phyloP scores from a whole-genome alignment of 2,329 filamentous ascomycete genomes.

The Tolypocladium ovalisporum region DNA sequence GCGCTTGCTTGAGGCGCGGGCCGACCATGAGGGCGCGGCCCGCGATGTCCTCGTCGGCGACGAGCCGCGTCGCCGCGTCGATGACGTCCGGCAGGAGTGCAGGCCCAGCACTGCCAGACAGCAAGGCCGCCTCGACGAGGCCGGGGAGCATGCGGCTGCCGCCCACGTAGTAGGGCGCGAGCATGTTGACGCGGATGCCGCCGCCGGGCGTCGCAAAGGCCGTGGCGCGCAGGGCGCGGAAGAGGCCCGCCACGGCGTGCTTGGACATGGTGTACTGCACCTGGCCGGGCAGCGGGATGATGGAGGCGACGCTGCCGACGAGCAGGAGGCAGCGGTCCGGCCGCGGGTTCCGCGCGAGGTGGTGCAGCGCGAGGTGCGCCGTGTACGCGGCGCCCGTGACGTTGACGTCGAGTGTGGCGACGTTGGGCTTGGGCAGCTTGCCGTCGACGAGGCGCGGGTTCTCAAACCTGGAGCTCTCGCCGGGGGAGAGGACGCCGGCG shows the following conservation, averaged over 20 bases:
- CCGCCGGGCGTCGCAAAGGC: slow-evolving; percentile 17
- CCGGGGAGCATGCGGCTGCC: slow-evolving; percentile 45
- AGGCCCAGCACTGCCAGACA: slow-evolving; percentile 41
- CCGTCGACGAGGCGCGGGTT: slow-evolving; percentile 30
- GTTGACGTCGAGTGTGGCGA: slow-evolving; percentile 50
- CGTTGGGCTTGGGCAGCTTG: slow-evolving; percentile 31
- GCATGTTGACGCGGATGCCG: slow-evolving; percentile 47
- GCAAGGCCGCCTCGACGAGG: slow-evolving; percentile 31
- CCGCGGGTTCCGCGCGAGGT: slow-evolving; percentile 12
- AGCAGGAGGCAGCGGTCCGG: slow-evolving; percentile 50
- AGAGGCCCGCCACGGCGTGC: slow-evolving; percentile 55
- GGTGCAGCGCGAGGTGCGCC: slow-evolving; percentile 48
- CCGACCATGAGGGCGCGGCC: slow-evolving; percentile 48
- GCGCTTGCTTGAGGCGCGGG: slow-evolving; percentile 31
- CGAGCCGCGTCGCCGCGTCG: slow-evolving; percentile 50
- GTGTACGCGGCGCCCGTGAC: slow-evolving; percentile 55
- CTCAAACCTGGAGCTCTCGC: slow-evolving; percentile 30
- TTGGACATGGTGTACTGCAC: slow-evolving; percentile 51
- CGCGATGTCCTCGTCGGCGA: slow-evolving; percentile 44
- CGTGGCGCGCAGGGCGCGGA: slow-evolving; percentile 43
- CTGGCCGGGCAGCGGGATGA: slow-evolving; percentile 31
- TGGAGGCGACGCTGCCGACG: slow-evolving; percentile 49
- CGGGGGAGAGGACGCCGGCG: slow-evolving; percentile 43
- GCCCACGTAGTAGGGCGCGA: slow-evolving; percentile 57
- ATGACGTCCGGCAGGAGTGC: slow-evolving; percentile 49